Evolutionary conservation across 768 basidiomycete species (phyloP), one percentile per base, ranked within the genome.

Genomic region (Xerocomellus amylosporus): DNA sequence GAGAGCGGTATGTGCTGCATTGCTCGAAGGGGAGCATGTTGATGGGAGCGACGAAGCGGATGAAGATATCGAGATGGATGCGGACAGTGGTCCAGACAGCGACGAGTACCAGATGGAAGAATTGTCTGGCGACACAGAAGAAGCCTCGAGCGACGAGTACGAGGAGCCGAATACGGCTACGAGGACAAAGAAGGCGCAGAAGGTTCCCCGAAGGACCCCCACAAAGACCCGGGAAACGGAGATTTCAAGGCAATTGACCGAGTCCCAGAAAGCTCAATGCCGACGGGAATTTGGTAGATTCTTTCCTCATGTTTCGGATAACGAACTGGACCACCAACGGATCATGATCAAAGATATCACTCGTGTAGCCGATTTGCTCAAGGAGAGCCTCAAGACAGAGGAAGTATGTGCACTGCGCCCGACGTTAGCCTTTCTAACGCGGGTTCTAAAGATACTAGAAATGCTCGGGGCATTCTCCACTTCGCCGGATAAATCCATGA

Each of bases 401-500:
- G 87, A 93, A 74, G 90, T 88, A 46, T 40, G 81, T 58, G 38
- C 4, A 15, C 28, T 8, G 17, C 30, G 19, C 19, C 17, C 7
- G 13, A 6, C 3, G 10, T 62, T 1, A 38, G 8, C 39, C 20
- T 39, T 39, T 12, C 52, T 55, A n/a, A 60, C 38, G 46, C 5
- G 24, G n/a, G n/a, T 13, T 50, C 41, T 28, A 51, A 39, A 92
- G 90, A 85, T 90, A 61, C 61, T 85, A 3, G 88, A 91, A 53
- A 93, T 92, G 90, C 74, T 93, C 1, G 78, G 81, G n/a, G 77
- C 78, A 48, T 93, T 90, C 64, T 88, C 90, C 1, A 82, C 79
- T 0, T 79, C 82, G 0, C 72, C 79, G 0, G 90, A 92, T 68
- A 84, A 83, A 64, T 79, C 87, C 4, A 78, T 93, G 75, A 71